A percentile compares a stretch with the other conserved stretches of the same genome.
Evolutionary conservation across 805 yeast genomes (phyloP).

Genomic region (Metschnikowia rubicola): DNA sequence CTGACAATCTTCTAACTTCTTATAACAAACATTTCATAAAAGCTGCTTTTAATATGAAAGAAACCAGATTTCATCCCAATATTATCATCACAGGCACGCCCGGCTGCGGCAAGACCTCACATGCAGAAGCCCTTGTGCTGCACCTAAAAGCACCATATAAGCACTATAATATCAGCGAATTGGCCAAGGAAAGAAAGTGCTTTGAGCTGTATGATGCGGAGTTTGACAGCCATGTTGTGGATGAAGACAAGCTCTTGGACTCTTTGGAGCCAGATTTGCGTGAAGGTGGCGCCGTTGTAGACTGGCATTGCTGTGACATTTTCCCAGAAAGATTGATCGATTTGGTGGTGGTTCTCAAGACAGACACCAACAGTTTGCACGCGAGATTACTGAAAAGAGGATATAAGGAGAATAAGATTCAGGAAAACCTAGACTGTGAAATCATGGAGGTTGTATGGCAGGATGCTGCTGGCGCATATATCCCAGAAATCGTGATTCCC

Average conservation of each 20-base stretch:
- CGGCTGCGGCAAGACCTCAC: slow-evolving; percentile 83
- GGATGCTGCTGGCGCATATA: slow-evolving; percentile 84
- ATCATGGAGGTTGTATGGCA: slow-evolving; percentile 88
- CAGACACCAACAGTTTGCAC: slow-evolving; percentile 66
- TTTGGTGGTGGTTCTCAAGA: slow-evolving; percentile 81
- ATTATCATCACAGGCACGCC: slow-evolving; percentile 95
- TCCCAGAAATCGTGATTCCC: slow-evolving; percentile 76
- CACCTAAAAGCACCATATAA: slow-evolving; percentile 44
- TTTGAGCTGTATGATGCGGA: slow-evolving; percentile 83
- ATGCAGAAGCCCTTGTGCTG: slow-evolving; percentile 55
- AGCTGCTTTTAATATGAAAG: background rate
- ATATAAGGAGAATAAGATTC: slow-evolving; percentile 76
- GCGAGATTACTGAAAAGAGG: slow-evolving; percentile 76
- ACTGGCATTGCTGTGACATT: slow-evolving; percentile 97
- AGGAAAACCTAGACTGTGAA: slow-evolving; percentile 93
- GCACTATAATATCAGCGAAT: slow-evolving; percentile 68
- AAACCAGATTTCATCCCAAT: slow-evolving; percentile 49
- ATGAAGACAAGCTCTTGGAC: slow-evolving; percentile 86
- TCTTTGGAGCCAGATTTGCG: slow-evolving; percentile 72
- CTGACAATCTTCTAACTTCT: no score
- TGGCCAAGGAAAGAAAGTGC: slow-evolving; percentile 74
- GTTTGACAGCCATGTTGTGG: slow-evolving; percentile 83
- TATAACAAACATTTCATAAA: no score
- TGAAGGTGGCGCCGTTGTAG: slow-evolving; percentile 85
- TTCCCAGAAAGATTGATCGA: slow-evolving; percentile 93